Conservation (phyloP, 345 rosid species). For the Brassica nigra region DNA sequence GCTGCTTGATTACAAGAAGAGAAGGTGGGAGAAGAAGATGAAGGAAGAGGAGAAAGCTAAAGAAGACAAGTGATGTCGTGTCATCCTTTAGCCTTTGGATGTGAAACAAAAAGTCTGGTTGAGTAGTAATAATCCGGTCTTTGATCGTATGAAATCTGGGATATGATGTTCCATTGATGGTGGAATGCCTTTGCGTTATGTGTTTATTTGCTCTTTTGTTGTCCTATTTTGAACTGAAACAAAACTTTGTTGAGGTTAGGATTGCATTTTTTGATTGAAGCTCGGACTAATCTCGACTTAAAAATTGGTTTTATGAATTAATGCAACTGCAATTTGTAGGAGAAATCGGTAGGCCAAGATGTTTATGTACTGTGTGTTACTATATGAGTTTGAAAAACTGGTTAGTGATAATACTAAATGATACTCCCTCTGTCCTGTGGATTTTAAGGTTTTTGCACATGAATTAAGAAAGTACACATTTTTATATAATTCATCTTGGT, state of each 20-base stretch:
- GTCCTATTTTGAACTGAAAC: background rate
- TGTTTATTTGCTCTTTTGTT: background rate
- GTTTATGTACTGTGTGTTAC: background rate
- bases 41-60: conserved; percentile 80
- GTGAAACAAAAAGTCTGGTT: background rate
- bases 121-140: conserved; percentile 24
- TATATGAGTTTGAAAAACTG: background rate
- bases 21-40: conserved; percentile 95
- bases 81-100: background rate
- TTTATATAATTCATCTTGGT: too few species aligned
- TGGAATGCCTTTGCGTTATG: background rate
- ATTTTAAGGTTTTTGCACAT: too few species aligned
- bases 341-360: background rate
- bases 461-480: too few species aligned
- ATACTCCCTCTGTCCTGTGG: too few species aligned
- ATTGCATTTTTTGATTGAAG: background rate
- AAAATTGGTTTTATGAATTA: background rate
- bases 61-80: conserved; percentile 37
- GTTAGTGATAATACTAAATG: background rate
- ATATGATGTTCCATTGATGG: background rate
- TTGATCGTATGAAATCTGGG: conserved; percentile 8
- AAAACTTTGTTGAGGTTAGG: background rate
- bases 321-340: background rate
- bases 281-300: background rate
- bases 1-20: conserved; percentile 87